These are phyloP conservation scores for Mortierella antarctica DNA, from an alignment of 192 early-diverging fungal species.

Conservation along the genomic window DNA sequence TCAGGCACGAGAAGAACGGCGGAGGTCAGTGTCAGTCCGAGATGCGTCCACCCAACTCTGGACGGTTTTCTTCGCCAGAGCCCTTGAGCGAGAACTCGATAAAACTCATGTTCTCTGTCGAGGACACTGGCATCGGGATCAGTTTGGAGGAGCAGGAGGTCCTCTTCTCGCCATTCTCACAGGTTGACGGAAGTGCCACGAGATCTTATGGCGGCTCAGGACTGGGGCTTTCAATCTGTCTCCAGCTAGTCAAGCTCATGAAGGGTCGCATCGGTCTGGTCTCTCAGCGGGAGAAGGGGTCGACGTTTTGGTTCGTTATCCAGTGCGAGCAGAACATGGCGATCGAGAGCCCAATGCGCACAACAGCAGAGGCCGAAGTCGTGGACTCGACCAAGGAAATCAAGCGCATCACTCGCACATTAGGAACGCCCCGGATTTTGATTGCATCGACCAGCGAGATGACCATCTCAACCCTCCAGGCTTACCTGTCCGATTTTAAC, in stretches of 20 bases:
- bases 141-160: conserved; percentile 43
- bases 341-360: not conserved
- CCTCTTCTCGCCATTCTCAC: conserved; percentile 72
- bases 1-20: conserved; percentile 40
- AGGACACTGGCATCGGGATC: conserved; percentile 65
- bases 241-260: conserved; percentile 70
- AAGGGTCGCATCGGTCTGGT: conserved; percentile 60
- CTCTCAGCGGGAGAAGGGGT: conserved; percentile 55
- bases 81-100: conserved; percentile 48
- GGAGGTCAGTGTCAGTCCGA: conserved; percentile 39
- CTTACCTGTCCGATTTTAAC: conserved; percentile 40
- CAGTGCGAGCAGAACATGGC: conserved; percentile 29
- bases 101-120: conserved; percentile 56
- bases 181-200: conserved; percentile 72
- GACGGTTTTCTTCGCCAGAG: conserved; percentile 47
- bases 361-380: conserved; percentile 15
- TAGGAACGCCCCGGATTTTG: conserved; percentile 44
- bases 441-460: conserved; percentile 49
- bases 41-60: conserved; percentile 41
- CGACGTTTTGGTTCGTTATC: conserved; percentile 63
- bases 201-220: conserved; percentile 76
- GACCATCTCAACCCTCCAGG: conserved; percentile 28
- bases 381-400: conserved; percentile 46
- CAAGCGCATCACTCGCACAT: conserved; percentile 45
- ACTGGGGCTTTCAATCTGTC: conserved; percentile 72